A percentile compares a stretch with the other conserved stretches of the same genome.
phyloP scores from a whole-genome alignment of 805 yeast species.

The Torulaspora gathmanii region DNA sequence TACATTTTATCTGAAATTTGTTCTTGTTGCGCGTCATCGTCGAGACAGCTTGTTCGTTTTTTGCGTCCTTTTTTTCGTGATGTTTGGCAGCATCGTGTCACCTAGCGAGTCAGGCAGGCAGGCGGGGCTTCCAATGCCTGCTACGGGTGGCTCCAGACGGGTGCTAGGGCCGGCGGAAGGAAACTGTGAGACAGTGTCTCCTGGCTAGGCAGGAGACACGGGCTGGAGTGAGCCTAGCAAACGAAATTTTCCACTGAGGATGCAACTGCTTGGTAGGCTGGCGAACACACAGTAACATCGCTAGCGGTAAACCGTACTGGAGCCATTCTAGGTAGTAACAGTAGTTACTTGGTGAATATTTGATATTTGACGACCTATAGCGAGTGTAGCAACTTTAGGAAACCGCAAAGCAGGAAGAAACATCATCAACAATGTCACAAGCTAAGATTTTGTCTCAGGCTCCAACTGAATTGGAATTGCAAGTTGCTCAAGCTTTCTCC shows the following conservation, averaged over 20 bases:
- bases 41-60: no score
- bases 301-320: conserved; percentile 3
- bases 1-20: no score
- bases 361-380: background rate
- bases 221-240: background rate
- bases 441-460: conserved; percentile 90
- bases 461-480: conserved; percentile 98
- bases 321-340: background rate
- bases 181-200: background rate
- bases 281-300: background rate
- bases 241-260: background rate
- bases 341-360: background rate
- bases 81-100: no score
- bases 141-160: background rate
- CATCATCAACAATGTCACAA: conserved; percentile 58
- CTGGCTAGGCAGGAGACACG: background rate
- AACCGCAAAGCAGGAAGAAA: conserved; percentile 14
- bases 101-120: no score
- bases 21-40: no score
- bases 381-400: conserved; percentile 14
- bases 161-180: no score
- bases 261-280: background rate
- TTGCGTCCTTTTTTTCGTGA: no score
- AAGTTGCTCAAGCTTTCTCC: conserved; percentile 96
- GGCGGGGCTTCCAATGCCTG: no score